Base-by-base conservation (phyloP, 2,329 filamentous ascomycete species). In the Phoma sp. region DNA sequence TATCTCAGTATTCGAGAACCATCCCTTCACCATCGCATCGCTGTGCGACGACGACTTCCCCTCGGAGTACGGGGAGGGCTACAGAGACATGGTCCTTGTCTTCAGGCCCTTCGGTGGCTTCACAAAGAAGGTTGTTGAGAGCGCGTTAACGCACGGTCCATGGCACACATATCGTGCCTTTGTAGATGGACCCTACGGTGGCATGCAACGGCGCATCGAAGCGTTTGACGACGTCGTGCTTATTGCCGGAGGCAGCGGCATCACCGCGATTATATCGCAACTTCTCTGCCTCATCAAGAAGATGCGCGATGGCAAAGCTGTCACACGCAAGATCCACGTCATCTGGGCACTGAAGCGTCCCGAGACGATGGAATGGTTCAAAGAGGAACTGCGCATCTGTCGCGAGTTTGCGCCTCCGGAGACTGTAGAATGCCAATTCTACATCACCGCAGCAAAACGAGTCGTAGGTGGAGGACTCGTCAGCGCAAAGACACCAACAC, bases 341-440 rank as follows among this genome's bases (percentile, higher is more conserved):
- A 85, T 98, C n/a, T 98, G 94, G 94, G 88, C 93, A 5, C 81
- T 97, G 63, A 96, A 95, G 76, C 86, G 90, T 51, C 87, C 95
- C 13, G 94, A 97, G 74, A 91, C 92, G 1, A 92, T 98, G 87
- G 92, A 97, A 72, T 98, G 94, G 94, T 98, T 97, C 82, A 90
- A 91, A 62, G 93, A 97, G 76, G 94, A 97, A 74, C 82, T 97
- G 55, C 86, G 92, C 43, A 96, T 97, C 67, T 96, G 94, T 77
- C 86, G 92, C 66, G 91, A 97, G 75, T 89, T 87, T 44, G 93
- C 94, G 9, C 94, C 94, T 1, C 90, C 91, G 0, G 91, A 95
- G 70, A 89, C 90, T 27, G 90, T 97, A 8, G 91, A 90, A 22
- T 97, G 93, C 80, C 93, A 96, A 73, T 97, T 97, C 80, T 97